A percentile compares a stretch with the other conserved stretches of the same genome.
These are phyloP conservation scores for Saprolegnia diclina DNA, from an alignment of 352 stramenopile genomes.

Conservation along the genomic window DNA sequence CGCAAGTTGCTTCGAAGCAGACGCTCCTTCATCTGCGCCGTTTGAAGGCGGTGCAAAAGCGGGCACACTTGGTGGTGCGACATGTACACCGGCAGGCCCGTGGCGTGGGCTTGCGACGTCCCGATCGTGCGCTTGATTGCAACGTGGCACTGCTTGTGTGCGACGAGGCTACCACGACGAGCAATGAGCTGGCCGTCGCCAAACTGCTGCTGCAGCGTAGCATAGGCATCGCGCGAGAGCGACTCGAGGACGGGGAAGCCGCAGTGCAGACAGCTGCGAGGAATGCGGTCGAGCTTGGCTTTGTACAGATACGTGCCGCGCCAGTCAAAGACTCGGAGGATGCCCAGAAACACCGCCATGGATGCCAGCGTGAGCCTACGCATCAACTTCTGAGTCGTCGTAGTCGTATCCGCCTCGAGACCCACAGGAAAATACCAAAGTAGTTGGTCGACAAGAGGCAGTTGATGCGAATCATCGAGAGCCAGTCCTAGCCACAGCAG, in stretches of 20 bases:
- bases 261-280: conserved; percentile 58
- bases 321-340: conserved; percentile 28
- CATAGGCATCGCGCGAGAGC: conserved; percentile 26
- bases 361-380: conserved; percentile 40
- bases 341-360: conserved; percentile 48
- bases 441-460: conserved; percentile 62
- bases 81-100: conserved; percentile 53
- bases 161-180: not conserved
- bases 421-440: conserved; percentile 68
- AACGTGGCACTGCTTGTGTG: conserved; percentile 31
- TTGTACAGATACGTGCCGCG: conserved; percentile 57
- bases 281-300: conserved; percentile 56
- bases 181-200: conserved; percentile 1
- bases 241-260: conserved; percentile 64
- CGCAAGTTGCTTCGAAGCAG: conserved; percentile 64
- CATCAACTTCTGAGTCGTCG: not conserved
- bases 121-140: conserved; percentile 53
- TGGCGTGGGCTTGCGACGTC: conserved; percentile 64
- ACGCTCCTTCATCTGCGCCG: conserved; percentile 44
- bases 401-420: not conserved
- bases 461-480: conserved; percentile 62
- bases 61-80: conserved; percentile 50
- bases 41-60: conserved; percentile 36
- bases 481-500: conserved; percentile 42
- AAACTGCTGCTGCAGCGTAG: not conserved